Percentiles rank a stretch among this genome's conserved stretches.
Evolutionary conservation across 1,139 yeast species (phyloP).

Genomic region (Suhomyces wounanorum): DNA sequence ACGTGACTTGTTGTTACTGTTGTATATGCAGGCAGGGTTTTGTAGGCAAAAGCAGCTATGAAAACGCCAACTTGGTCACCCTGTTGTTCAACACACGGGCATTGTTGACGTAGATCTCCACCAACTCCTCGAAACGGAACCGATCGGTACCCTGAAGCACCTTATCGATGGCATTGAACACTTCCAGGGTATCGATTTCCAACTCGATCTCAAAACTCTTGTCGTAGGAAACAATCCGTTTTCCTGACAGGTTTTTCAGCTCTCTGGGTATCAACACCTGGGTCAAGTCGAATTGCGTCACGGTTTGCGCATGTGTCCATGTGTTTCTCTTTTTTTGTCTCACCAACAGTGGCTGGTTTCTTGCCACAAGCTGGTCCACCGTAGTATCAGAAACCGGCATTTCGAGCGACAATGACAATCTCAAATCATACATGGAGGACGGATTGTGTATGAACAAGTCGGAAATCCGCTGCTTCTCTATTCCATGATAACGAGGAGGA

Average conservation of each 20-base stretch:
- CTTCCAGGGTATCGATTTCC: constrained; percentile 68
- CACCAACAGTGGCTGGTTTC: constrained; percentile 49
- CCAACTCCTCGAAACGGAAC: constrained; percentile 66
- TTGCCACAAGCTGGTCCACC: constrained; percentile 38
- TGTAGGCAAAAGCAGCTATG: no score
- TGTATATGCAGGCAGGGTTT: neutral
- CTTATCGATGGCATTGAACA: constrained; percentile 63
- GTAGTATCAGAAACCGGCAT: constrained; percentile 64
- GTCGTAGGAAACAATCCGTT: constrained; percentile 42
- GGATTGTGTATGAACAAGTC: constrained; percentile 76
- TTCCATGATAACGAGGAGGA: constrained; percentile 69
- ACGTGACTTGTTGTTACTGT: neutral
- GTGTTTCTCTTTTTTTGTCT: constrained; percentile 67
- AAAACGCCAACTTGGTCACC: constrained; percentile 43
- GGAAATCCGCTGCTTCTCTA: constrained; percentile 70
- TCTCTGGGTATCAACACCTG: constrained; percentile 54
- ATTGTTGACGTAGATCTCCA: constrained; percentile 71
- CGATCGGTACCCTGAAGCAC: constrained; percentile 53
- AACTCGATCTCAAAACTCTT: constrained; percentile 62
- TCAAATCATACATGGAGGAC: constrained; percentile 71
- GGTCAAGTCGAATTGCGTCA: constrained; percentile 71
- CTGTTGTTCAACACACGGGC: constrained; percentile 55
- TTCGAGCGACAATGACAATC: constrained; percentile 77
- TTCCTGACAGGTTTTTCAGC: constrained; percentile 45
- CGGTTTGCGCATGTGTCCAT: constrained; percentile 66